Conservation (phyloP, 2,329 filamentous ascomycete species). For the Aspergillus fijiensis region DNA sequence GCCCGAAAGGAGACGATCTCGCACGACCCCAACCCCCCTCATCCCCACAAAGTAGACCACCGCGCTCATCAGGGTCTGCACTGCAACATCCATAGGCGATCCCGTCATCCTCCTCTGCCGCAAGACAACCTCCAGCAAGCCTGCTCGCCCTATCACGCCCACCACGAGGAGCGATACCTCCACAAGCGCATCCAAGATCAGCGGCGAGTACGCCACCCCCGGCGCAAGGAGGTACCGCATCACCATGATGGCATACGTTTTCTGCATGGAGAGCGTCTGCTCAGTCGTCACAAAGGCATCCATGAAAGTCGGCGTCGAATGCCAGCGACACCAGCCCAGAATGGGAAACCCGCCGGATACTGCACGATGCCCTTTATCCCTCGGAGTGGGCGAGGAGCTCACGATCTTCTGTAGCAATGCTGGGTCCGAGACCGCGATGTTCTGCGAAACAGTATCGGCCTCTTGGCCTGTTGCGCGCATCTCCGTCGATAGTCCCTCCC, state of each 20-base stretch:
- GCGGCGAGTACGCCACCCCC: not conserved
- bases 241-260: not conserved
- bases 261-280: too few species aligned
- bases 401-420: not conserved
- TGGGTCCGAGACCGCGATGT: slow-evolving; percentile 4
- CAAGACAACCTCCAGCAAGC: too few species aligned
- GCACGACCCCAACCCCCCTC: too few species aligned
- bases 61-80: too few species aligned
- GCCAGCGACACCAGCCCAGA: not conserved
- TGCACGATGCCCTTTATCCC: not conserved
- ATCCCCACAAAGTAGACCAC: too few species aligned
- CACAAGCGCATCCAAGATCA: not conserved
- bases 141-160: too few species aligned
- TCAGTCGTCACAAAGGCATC: not conserved
- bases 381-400: not conserved
- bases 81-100: too few species aligned
- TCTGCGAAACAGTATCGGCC: slow-evolving; percentile 1
- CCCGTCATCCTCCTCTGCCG: too few species aligned
- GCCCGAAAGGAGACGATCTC: too few species aligned
- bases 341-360: not conserved
- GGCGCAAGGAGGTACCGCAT: not conserved
- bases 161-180: too few species aligned
- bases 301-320: not conserved
- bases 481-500: not conserved
- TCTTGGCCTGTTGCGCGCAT: not conserved